A percentile compares a stretch with the other conserved stretches of the same genome.
phyloP scores from a whole-genome alignment of 108 stramenopile species.

The Asterionellopsis glacialis region DNA sequence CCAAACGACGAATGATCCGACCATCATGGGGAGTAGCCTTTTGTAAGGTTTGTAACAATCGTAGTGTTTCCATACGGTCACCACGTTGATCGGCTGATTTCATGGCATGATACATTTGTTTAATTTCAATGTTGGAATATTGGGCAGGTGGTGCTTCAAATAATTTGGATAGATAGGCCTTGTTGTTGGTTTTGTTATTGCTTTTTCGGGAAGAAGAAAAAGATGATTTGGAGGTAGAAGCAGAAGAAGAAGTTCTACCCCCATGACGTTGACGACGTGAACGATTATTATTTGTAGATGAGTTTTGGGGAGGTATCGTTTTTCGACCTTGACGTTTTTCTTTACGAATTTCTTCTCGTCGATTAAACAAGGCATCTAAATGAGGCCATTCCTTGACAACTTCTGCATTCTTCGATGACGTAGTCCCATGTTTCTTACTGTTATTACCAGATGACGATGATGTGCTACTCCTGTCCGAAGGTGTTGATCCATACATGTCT shows the following conservation, averaged over 20 bases:
- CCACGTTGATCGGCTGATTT: conserved; percentile 71
- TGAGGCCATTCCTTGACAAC: conserved; percentile 1
- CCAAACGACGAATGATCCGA: conserved; percentile 63
- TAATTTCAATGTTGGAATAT: conserved; percentile 52
- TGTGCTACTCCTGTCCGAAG: background rate
- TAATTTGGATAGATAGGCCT: conserved; percentile 32
- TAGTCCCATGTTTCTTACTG: too few species aligned
- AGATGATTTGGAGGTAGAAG: background rate
- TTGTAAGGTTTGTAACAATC: conserved; percentile 36
- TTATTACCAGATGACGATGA: too few species aligned
- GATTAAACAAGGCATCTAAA: conserved; percentile 20
- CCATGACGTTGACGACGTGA: background rate
- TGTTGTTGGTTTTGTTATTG: background rate
- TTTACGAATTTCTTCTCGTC: conserved; percentile 29
- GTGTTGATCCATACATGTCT: background rate
- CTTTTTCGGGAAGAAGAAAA: too few species aligned
- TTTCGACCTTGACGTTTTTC: conserved; percentile 7
- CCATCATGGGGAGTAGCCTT: conserved; percentile 62
- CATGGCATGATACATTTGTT: conserved; percentile 63
- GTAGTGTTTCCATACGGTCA: conserved; percentile 38
- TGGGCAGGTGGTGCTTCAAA: conserved; percentile 49
- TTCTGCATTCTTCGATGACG: too few species aligned
- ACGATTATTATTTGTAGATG: background rate
- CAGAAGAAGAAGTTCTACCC: background rate
- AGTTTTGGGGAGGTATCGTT: background rate